phyloP scores from a whole-genome alignment of 2,329 filamentous ascomycete species.

The Thelonectria discophora region DNA sequence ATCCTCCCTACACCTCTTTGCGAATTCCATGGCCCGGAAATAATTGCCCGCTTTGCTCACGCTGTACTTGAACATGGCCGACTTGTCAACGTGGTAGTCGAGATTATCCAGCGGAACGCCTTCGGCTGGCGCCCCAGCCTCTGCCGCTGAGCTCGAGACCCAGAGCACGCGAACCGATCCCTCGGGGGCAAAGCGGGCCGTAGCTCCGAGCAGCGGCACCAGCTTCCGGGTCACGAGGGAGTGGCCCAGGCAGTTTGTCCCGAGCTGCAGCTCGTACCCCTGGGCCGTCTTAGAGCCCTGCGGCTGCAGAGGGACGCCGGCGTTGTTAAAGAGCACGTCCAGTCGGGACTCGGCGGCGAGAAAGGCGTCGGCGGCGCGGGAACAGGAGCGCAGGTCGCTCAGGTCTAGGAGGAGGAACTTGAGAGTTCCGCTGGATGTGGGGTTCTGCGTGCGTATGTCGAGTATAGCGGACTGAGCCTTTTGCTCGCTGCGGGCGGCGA shows the following conservation, averaged over 20 bases:
- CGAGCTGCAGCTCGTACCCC: slow-evolving; percentile 14
- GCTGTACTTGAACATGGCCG: slow-evolving; percentile 6
- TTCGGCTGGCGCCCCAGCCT: slow-evolving; percentile 1
- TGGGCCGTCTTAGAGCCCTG: slow-evolving; percentile 13
- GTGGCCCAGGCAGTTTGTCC: slow-evolving; percentile 14
- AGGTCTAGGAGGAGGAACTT: slow-evolving; percentile 8
- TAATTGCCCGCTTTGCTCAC: slow-evolving; percentile 17
- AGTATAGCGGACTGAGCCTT: background rate
- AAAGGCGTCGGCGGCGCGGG: background rate
- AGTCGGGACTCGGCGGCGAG: slow-evolving; percentile 1
- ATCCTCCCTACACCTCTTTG: background rate
- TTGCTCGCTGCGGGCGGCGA: slow-evolving; percentile 1
- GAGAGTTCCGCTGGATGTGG: slow-evolving; percentile 1
- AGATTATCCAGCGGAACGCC: slow-evolving; percentile 14
- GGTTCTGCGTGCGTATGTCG: slow-evolving; percentile 3
- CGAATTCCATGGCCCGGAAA: slow-evolving; percentile 15
- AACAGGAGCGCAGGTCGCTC: slow-evolving; percentile 6
- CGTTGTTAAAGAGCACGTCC: slow-evolving; percentile 21
- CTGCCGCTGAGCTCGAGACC: slow-evolving; percentile 11
- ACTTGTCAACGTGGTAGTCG: slow-evolving; percentile 3
- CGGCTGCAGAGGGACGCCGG: slow-evolving; percentile 14
- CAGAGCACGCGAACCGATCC: no score
- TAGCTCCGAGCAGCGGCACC: background rate
- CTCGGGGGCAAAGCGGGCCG: no score
- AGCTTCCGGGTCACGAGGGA: slow-evolving; percentile 4